phyloP scores from a whole-genome alignment of 2,329 filamentous ascomycete genomes.

The Ophiostoma sp. region DNA sequence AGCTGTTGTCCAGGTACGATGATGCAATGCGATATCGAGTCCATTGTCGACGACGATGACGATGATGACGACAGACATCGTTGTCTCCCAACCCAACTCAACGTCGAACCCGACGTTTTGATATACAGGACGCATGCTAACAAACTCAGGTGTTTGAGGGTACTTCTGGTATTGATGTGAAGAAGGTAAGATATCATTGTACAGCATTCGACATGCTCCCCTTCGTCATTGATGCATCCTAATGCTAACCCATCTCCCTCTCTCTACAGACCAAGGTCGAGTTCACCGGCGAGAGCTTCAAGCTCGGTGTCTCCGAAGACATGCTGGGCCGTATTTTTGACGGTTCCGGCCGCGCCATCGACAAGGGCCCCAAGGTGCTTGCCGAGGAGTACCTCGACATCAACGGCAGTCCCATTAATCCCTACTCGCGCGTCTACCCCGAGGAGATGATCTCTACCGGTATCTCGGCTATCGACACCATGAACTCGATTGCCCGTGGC shows the following conservation, averaged over 20 bases:
- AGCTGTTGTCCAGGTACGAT: conserved; percentile 84
- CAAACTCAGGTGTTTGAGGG: conserved; percentile 85
- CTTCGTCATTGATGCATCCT: not conserved
- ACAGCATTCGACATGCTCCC: not conserved
- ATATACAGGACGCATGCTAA: conserved; percentile 33
- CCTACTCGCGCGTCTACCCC: conserved; percentile 94
- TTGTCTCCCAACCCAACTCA: too few species aligned
- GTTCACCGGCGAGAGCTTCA: conserved; percentile 94
- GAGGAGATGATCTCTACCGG: conserved; percentile 99
- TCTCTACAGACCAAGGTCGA: conserved; percentile 83
- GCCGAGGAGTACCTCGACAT: conserved; percentile 98
- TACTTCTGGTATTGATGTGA: conserved; percentile 95
- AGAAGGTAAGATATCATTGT: conserved; percentile 68
- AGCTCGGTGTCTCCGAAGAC: conserved; percentile 98
- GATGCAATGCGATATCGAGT: not conserved
- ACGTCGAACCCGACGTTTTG: not conserved
- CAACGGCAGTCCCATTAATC: conserved; percentile 98
- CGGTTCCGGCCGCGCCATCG: conserved; percentile 94
- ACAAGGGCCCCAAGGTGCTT: conserved; percentile 97
- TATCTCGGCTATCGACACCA: conserved; percentile 98
- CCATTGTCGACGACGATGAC: not conserved
- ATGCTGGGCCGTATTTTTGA: conserved; percentile 99
- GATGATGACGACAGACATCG: not conserved
- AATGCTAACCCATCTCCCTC: not conserved
- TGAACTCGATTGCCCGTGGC: conserved; percentile 96